phyloP scores from a whole-genome alignment of 768 basidiomycete species.

The Leccinum sublutescens region DNA sequence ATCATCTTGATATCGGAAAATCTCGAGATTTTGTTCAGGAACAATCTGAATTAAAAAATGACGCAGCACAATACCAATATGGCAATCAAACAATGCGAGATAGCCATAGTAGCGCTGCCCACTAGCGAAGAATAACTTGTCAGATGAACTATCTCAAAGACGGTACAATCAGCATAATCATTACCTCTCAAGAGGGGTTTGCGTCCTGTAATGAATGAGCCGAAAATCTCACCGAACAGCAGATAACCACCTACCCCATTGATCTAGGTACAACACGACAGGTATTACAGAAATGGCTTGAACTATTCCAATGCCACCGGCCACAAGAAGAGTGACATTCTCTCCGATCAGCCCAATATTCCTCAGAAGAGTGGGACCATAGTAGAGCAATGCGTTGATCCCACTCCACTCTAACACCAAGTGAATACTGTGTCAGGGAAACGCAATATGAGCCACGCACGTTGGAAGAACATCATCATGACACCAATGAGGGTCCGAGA shows the following conservation, averaged over 20 bases:
- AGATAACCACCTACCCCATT: slow-evolving; percentile 42
- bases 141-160: background rate
- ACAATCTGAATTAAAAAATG: background rate
- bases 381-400: slow-evolving; percentile 82
- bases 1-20: slow-evolving; percentile 47
- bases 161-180: background rate
- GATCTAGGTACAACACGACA: slow-evolving; percentile 69
- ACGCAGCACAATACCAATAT: slow-evolving; percentile 44
- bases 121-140: slow-evolving; percentile 21
- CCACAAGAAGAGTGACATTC: slow-evolving; percentile 58
- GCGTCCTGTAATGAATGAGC: slow-evolving; percentile 43
- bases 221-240: background rate
- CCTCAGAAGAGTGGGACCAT: slow-evolving; percentile 69
- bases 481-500: slow-evolving; percentile 68
- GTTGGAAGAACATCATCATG: slow-evolving; percentile 81
- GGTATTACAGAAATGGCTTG: slow-evolving; percentile 77
- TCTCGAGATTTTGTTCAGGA: slow-evolving; percentile 30
- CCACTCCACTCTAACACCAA: slow-evolving; percentile 71
- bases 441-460: slow-evolving; percentile 39
- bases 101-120: slow-evolving; percentile 63
- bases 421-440: background rate
- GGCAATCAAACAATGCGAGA: slow-evolving; percentile 65
- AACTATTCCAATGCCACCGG: slow-evolving; percentile 76
- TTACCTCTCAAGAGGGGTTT: slow-evolving; percentile 60
- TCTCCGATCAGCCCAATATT: slow-evolving; percentile 64